Evolutionary conservation across 495 filamentous ascomycete species (phyloP).

Genomic region (Trichocladium uniseriatum): DNA sequence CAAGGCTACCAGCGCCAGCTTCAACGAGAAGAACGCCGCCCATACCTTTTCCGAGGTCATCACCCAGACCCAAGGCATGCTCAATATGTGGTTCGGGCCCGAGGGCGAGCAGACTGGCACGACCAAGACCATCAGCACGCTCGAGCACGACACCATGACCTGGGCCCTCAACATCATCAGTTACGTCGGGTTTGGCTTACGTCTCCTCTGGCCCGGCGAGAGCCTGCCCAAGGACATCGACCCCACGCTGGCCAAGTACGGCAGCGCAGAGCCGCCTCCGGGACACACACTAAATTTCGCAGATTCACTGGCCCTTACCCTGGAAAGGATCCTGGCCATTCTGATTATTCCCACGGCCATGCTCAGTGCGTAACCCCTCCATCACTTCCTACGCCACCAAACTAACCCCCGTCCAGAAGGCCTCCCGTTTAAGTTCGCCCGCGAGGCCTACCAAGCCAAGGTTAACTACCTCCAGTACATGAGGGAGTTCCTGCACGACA

Average conservation of each 20-base stretch:
- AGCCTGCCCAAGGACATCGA: slow-evolving; percentile 29
- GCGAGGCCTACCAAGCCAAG: slow-evolving; percentile 40
- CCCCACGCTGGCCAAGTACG: slow-evolving; percentile 34
- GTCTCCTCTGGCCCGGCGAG: slow-evolving; percentile 48
- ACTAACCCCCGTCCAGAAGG: slow-evolving; percentile 4
- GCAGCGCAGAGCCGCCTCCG: slow-evolving; percentile 32
- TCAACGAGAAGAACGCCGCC: slow-evolving; percentile 63
- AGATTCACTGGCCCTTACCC: slow-evolving; percentile 41
- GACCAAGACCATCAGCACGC: slow-evolving; percentile 38
- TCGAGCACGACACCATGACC: slow-evolving; percentile 52
- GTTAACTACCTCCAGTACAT: slow-evolving; percentile 57
- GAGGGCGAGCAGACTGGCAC: slow-evolving; percentile 15
- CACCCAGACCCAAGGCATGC: slow-evolving; percentile 47
- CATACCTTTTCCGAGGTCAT: slow-evolving; percentile 54
- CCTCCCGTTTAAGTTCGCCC: slow-evolving; percentile 44
- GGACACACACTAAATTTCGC: slow-evolving; percentile 54
- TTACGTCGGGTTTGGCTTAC: slow-evolving; percentile 55
- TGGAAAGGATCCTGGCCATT: slow-evolving; percentile 47
- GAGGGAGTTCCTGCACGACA: slow-evolving; percentile 50
- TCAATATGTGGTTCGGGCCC: slow-evolving; percentile 39
- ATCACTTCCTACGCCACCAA: too few relatives aligned
- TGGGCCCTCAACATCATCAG: slow-evolving; percentile 60
- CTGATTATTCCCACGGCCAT: slow-evolving; percentile 43
- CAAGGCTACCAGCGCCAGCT: slow-evolving; percentile 57
- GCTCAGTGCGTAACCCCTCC: slow-evolving; percentile 17